Base-by-base conservation (phyloP, 2,329 filamentous ascomycete genomes). In the Ascochyta pisi region DNA sequence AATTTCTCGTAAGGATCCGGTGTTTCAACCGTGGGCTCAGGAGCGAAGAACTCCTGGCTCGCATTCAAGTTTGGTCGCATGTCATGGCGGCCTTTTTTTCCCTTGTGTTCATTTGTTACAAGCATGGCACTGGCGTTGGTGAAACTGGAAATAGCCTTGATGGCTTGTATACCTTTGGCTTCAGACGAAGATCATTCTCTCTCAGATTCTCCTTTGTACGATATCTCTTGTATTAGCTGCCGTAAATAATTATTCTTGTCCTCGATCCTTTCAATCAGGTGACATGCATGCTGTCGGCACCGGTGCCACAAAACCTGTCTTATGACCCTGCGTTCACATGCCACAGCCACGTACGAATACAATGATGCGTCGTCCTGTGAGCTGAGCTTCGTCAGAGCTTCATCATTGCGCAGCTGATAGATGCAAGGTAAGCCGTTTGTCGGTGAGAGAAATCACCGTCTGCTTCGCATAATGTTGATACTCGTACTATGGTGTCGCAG, bases 1-100 rank as follows among this genome's bases (percentile, higher is more conserved):
- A 29, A 29, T 31, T 40, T 38, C 41, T 29, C 26, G 49, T 60
- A 58, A 62, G 59, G 60, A 66, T 33, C 60, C 59, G 64, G 41
- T 49, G 48, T 31, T 54, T 44, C 42, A 44, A 41, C 37, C 16
- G 26, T 26, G 22, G 16, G 15, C 6, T 29, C 22, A 6, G 33
- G 26, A 31, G 22, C 40, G 7, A 12, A 15, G 31, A 23, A 22
- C 37, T 39, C 37, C 37, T 39, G n/a, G 22, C 16, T 15, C 13
- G n/a, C 22, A 10, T 26, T 10, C 15, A 42, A 33, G n/a, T 23
- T 31, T 10, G 9, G 12, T 22, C 23, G 24, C 31, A 19, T 12
- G 22, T 50, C 31, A 23, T 16, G 5, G 13, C n/a, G 24, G 33
- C 24, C 23, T n/a, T 34, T n/a, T n/a, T 12, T n/a, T 33, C 6